Percentiles rank a stretch among this genome's conserved stretches.
Conservation (phyloP, 352 stramenopile genomes). For the Pythium sukuiense region DNA sequence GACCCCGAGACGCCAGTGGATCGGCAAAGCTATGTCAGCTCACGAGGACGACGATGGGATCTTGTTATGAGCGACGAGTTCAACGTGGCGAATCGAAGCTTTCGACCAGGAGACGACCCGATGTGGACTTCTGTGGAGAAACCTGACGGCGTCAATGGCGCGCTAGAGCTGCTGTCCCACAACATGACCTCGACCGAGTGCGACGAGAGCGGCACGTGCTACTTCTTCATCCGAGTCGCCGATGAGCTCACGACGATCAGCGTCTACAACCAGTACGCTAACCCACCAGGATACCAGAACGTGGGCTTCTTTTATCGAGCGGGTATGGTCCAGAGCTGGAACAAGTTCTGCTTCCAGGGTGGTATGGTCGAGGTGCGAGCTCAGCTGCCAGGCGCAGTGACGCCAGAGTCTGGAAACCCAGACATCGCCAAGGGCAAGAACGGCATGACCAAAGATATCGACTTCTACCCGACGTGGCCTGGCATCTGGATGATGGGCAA, state of each 20-base stretch:
- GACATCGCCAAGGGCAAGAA: conserved; percentile 42
- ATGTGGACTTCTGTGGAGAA: not conserved
- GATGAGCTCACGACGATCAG: not conserved
- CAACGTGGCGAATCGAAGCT: not conserved
- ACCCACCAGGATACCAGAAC: not conserved
- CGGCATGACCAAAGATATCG: conserved; percentile 29
- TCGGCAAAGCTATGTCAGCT: not conserved
- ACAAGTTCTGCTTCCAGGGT: conserved; percentile 90
- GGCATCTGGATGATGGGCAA: conserved; percentile 82
- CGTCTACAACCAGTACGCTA: not conserved
- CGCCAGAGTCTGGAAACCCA: conserved; percentile 38
- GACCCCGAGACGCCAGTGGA: not conserved
- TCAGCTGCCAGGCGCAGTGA: conserved; percentile 78
- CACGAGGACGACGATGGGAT: not conserved
- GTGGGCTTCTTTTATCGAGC: conserved; percentile 26
- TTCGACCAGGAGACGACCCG: not conserved
- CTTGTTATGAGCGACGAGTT: not conserved
- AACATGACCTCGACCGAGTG: not conserved
- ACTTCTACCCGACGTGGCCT: conserved; percentile 86
- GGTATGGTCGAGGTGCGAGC: conserved; percentile 91
- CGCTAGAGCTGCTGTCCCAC: not conserved
- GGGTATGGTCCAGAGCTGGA: conserved; percentile 64
- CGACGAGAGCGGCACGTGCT: not conserved
- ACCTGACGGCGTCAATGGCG: not conserved
- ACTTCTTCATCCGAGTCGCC: not conserved